Evolutionary conservation across 1,284 basidiomycete species (phyloP).

Genomic region (Boletus semigastroideus): DNA sequence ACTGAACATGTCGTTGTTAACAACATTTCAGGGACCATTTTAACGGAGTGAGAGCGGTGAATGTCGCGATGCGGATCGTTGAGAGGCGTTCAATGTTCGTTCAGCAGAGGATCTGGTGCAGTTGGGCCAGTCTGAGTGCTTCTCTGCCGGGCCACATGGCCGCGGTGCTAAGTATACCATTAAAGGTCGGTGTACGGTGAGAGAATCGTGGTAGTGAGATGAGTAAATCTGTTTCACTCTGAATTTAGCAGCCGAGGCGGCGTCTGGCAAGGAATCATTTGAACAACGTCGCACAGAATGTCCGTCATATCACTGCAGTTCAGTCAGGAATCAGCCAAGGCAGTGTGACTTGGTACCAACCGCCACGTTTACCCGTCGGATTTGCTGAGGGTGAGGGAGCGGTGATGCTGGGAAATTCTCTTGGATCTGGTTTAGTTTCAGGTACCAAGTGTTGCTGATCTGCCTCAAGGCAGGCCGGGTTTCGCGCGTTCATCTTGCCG

Average conservation of each 20-base stretch:
- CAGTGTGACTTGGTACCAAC: background rate
- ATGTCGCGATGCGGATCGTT: too few relatives aligned
- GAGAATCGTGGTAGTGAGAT: background rate
- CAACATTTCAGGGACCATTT: background rate
- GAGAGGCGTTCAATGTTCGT: background rate
- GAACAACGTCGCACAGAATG: background rate
- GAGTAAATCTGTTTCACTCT: background rate
- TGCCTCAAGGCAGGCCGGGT: constrained; percentile 2
- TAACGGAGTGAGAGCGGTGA: background rate
- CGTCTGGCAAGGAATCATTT: background rate
- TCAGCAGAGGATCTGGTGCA: background rate
- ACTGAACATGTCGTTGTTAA: too few relatives aligned
- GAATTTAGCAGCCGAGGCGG: background rate
- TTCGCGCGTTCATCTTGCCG: constrained; percentile 9
- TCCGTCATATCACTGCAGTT: background rate
- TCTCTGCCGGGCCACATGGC: background rate
- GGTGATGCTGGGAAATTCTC: background rate
- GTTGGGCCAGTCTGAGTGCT: background rate
- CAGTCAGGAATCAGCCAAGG: too few relatives aligned
- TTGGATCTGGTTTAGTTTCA: background rate
- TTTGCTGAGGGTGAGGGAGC: background rate
- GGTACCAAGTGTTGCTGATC: constrained; percentile 2
- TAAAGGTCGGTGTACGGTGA: background rate
- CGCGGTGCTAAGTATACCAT: background rate
- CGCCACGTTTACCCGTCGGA: background rate